Evolutionary conservation across 306 rosid genomes (phyloP), one percentile per base, ranked within the genome.

Genomic region (Dryas alaskensis): DNA sequence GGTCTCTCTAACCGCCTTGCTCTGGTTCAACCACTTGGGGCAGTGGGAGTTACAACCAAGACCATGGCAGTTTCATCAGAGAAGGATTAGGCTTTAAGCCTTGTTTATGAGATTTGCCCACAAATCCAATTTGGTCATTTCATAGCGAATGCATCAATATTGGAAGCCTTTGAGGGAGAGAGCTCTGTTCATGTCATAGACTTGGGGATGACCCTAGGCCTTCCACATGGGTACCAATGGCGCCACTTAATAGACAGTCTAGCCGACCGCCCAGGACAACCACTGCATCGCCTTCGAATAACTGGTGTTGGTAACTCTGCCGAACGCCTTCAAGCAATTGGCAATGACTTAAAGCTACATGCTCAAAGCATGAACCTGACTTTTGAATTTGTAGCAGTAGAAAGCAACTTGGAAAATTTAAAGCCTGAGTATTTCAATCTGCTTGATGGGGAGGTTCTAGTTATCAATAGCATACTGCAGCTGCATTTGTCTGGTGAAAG

Each of bases 161-260:
- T 62, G 77, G 77, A 73, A 73, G 70, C 70, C 70, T 62, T 62
- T 73, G 77, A 73, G 77, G 63, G 70, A 14, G 77, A 40, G 68
- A 73, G 70, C 16, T 73, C 25, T 11, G 52, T 73, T 8, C 77
- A 62, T 62, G 53, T 73, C 61, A 52, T 62, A 42, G 77, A 73
- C 51, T 63, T 73, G 48, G 77, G 70, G 10, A 73, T 73, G 77
- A 73, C 70, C 70, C 62, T 73, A 39, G 60, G 77, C 25, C 70
- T 73, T 61, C 52, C 11, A 11, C 77, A 63, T 19, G 62, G 70
- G 25, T 51, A 62, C 43, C 70, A 73, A 51, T 73, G 77, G 77
- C 63, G 60, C 22, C 42, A 42, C 22, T 63, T 73, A 14, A 62
- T 73, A 5, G 43, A 73, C 22, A 42, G 77, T 9, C 70, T 62